Evolutionary conservation across 768 basidiomycete genomes (phyloP).

Genomic region (Tephrocybe sp.): DNA sequence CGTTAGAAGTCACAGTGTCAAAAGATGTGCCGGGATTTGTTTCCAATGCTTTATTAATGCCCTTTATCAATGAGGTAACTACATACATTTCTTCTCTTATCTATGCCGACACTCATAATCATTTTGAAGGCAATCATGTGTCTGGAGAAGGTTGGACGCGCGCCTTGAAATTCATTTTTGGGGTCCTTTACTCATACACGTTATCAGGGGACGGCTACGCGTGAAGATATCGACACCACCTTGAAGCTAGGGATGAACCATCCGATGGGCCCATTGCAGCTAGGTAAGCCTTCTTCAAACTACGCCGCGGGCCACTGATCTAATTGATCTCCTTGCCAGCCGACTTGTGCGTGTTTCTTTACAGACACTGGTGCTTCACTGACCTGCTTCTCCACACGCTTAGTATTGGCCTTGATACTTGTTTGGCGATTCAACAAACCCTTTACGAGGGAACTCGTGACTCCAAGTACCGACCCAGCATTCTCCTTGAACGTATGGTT

Average conservation of each 20-base stretch:
- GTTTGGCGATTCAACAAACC: conserved; percentile 89
- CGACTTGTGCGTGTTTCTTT: conserved; percentile 48
- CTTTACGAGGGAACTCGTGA: conserved; percentile 88
- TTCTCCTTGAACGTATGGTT: conserved; percentile 93
- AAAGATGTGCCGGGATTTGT: conserved; percentile 94
- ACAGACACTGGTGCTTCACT: too few relatives aligned
- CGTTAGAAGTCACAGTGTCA: conserved; percentile 82
- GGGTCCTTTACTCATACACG: background rate
- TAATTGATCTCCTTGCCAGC: conserved; percentile 29
- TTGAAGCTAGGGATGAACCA: conserved; percentile 92
- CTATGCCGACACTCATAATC: background rate
- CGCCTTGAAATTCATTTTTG: background rate
- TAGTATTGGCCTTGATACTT: conserved; percentile 97
- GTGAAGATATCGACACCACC: conserved; percentile 95
- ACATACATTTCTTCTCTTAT: background rate
- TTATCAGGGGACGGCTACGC: conserved; percentile 81
- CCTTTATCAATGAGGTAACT: conserved; percentile 89
- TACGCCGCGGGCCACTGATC: background rate
- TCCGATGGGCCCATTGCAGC: conserved; percentile 91
- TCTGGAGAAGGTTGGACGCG: conserved; percentile 70
- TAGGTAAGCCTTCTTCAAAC: conserved; percentile 47
- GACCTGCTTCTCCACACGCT: conserved; percentile 2
- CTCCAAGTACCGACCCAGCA: conserved; percentile 91
- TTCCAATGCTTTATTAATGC: conserved; percentile 95
- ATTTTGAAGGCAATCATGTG: conserved; percentile 79